These are phyloP conservation scores for Triglochin maritima DNA, from an alignment of 106 monocot genomes.

Conservation along the genomic window DNA sequence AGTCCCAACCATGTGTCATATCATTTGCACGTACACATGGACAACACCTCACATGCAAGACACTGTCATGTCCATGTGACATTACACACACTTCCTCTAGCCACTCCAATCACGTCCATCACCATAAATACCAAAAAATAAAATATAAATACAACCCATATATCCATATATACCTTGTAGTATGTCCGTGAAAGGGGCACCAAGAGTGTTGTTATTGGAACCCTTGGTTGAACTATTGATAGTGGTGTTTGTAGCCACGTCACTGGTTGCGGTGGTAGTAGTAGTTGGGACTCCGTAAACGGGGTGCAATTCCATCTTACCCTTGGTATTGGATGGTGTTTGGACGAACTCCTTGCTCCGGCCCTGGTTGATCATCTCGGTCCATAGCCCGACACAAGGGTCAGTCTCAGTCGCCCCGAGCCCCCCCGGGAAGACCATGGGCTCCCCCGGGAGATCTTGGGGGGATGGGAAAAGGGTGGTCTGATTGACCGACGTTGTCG, in stretches of 20 bases:
- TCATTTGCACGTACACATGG: not conserved
- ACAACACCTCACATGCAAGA: not conserved
- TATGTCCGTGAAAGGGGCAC: conserved; percentile 7
- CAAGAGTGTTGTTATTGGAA: conserved; percentile 5
- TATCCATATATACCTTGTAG: conserved; percentile 14
- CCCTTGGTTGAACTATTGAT: not conserved
- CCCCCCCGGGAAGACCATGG: conserved; percentile 3
- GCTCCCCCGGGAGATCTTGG: not conserved
- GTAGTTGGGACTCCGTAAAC: not conserved
- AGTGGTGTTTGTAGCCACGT: not conserved
- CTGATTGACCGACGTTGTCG: conserved; percentile 15
- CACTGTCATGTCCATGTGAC: too few relatives aligned
- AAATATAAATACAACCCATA: not conserved
- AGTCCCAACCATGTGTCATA: too few relatives aligned
- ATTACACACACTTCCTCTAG: too few relatives aligned
- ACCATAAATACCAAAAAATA: not conserved
- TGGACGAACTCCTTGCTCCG: not conserved
- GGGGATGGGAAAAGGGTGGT: not conserved
- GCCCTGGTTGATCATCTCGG: conserved; percentile 6
- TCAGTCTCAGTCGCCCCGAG: not conserved
- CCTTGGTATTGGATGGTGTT: not conserved
- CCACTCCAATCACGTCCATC: not conserved
- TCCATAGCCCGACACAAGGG: conserved; percentile 1
- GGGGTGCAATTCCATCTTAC: not conserved
- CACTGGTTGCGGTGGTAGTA: not conserved